A percentile compares a stretch with the other conserved stretches of the same genome.
Evolutionary conservation across 192 early-diverging fungal genomes (phyloP).

Genomic region (Backusella sp.): DNA sequence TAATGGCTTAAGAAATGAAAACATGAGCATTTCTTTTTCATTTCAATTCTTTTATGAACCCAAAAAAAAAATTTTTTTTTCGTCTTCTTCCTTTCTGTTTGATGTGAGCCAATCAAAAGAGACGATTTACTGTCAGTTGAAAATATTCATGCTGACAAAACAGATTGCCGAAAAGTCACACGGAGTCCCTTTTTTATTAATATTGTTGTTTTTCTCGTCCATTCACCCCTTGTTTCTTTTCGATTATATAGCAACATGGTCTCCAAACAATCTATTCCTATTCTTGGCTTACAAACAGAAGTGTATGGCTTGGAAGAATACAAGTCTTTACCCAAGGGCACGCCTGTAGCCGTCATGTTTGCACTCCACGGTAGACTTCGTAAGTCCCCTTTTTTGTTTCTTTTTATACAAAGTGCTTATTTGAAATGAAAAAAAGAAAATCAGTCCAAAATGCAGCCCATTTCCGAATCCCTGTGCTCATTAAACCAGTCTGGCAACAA

Average conservation of each 20-base stretch:
- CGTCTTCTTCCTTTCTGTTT: background rate
- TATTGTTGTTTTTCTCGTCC: background rate
- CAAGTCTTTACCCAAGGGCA: background rate
- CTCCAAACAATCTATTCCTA: background rate
- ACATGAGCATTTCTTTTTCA: constrained; percentile 1
- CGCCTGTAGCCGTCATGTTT: constrained; percentile 30
- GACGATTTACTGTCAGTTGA: background rate
- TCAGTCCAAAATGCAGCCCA: constrained; percentile 18
- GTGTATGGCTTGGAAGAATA: constrained; percentile 35
- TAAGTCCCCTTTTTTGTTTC: constrained; percentile 6
- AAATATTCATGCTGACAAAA: background rate
- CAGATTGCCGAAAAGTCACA: background rate
- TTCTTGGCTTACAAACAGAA: constrained; percentile 18
- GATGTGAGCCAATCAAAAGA: background rate
- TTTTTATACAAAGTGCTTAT: background rate
- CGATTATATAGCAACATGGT: background rate
- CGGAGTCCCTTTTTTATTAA: background rate
- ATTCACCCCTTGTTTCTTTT: background rate
- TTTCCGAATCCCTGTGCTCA: constrained; percentile 15
- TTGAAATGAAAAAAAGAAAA: constrained; percentile 5
- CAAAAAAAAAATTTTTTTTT: background rate
- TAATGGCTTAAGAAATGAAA: constrained; percentile 3
- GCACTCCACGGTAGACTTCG: constrained; percentile 34
- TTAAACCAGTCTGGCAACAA: constrained; percentile 6
- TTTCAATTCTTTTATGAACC: background rate